phyloP scores from a whole-genome alignment of 2,329 filamentous ascomycete genomes.

The Botryotinia globosa region DNA sequence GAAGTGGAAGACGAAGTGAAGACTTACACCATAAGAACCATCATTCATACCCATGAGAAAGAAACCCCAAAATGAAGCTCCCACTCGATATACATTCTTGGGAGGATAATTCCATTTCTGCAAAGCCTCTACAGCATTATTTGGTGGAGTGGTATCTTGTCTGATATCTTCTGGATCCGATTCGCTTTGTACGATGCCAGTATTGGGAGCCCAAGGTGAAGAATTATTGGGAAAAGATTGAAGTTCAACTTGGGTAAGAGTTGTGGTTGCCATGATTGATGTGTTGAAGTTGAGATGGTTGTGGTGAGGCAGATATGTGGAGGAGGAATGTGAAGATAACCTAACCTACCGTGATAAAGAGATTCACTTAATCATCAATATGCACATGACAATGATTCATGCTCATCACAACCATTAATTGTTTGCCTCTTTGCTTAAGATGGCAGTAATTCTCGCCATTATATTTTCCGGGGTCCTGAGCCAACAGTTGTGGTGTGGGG shows the following conservation, averaged over 20 bases:
- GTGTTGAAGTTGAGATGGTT: not conserved
- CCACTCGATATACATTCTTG: conserved; percentile 57
- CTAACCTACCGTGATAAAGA: not conserved
- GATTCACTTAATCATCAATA: not conserved
- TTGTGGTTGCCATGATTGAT: conserved; percentile 5
- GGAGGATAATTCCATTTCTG: conserved; percentile 63
- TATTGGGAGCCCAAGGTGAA: not conserved
- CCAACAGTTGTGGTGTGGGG: not conserved
- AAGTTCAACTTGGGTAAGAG: not conserved
- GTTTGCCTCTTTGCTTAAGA: no score
- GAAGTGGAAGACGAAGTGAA: not conserved
- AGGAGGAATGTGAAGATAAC: not conserved
- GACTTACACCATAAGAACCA: conserved; percentile 28
- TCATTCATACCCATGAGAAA: conserved; percentile 49
- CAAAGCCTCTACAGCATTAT: conserved; percentile 25
- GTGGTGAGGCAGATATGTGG: no score
- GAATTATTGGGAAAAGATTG: not conserved
- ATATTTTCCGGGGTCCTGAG: not conserved
- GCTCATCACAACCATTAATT: no score
- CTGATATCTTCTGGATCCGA: conserved; percentile 13
- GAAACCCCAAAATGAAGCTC: conserved; percentile 59
- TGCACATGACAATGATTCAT: not conserved
- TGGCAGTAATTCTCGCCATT: not conserved
- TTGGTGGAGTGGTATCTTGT: conserved; percentile 10
- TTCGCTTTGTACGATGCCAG: not conserved